Evolutionary conservation across 306 rosid genomes (phyloP), one percentile per base, ranked within the genome.

Genomic region (Inga leiocalycina): DNA sequence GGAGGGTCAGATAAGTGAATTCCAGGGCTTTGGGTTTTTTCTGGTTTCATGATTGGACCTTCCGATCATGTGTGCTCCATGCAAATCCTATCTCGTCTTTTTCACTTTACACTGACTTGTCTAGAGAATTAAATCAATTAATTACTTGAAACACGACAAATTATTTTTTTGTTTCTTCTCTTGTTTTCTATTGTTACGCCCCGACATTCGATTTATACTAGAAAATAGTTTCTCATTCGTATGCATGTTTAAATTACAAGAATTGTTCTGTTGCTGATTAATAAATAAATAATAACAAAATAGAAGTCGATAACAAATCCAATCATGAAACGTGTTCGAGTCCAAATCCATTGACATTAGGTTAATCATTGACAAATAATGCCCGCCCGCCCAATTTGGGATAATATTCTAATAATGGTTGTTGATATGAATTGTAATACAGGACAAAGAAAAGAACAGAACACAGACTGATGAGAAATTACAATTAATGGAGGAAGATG

Each of bases 401-500:
- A 59, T 39, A 22, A n/a, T 68, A 34, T 78, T 67, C 30, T 72
- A 75, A 81, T 52, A 51, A 70, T 3, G 1, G 19, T 65, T 73
- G 72, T 41, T 83, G 68, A 32, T 83, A 72, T 83, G 81, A 39
- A 75, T 79, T 79, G 44, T 3, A 45, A 77, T 56, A 92, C 41
- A 72, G 96, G 91, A 84, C 59, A 85, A 85, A 57, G 89, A 76
- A 49, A 85, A 79, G 45, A 81, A 80, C 2, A 85, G 67, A 76
- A 74, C 10, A 15, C 91, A 85, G 85, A 80, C 83, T 35, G 46
- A 81, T 37, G 68, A 88, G 49, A 86, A 88, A 75, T 79, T 86
- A 35, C 78, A 82, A 61, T 70, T 86, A 72, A 93, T 84, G 48
- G 93, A 88, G 51, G 90, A 87, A 80, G 94, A 86, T 80, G 95